A percentile compares a stretch with the other conserved stretches of the same genome.
Evolutionary conservation across 2,329 filamentous ascomycete genomes (phyloP).

Genomic region (Diaporthe sp.): DNA sequence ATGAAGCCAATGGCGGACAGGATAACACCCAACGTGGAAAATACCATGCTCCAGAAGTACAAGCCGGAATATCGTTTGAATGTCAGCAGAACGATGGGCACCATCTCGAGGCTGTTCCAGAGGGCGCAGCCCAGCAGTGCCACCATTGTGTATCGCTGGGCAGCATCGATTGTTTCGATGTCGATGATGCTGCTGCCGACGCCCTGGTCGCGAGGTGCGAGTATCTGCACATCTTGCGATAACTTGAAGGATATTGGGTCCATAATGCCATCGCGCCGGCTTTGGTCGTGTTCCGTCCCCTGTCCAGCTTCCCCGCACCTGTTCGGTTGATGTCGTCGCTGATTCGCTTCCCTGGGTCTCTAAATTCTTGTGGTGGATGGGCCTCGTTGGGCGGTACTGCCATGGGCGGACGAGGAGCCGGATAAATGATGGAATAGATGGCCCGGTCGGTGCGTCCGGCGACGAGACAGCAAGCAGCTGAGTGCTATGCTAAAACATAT

Average conservation of each 20-base stretch:
- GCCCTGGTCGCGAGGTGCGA: background rate
- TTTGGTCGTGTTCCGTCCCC: background rate
- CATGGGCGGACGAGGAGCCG: background rate
- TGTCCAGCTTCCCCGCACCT: too few species aligned
- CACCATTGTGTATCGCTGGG: conserved; percentile 7
- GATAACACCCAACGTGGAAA: background rate
- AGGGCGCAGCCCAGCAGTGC: conserved; percentile 19
- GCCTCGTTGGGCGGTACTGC: background rate
- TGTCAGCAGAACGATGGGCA: conserved; percentile 16
- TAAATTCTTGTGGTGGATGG: background rate
- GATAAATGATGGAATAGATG: background rate
- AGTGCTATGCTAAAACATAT: background rate
- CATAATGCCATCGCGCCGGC: conserved; percentile 7
- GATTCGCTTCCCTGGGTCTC: background rate
- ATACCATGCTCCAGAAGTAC: conserved; percentile 32
- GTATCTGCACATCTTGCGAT: background rate
- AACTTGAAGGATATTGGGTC: background rate
- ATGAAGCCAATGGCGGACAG: background rate
- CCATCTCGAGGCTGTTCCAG: conserved; percentile 27
- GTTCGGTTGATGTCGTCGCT: background rate
- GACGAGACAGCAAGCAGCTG: background rate
- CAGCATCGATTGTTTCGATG: conserved; percentile 9
- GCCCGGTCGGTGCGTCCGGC: background rate
- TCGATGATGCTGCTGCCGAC: background rate
- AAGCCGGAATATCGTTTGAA: conserved; percentile 3